A percentile compares a stretch with the other conserved stretches of the same genome.
Evolutionary conservation across 305 asterid species (phyloP).

Genomic region (Withania somnifera): DNA sequence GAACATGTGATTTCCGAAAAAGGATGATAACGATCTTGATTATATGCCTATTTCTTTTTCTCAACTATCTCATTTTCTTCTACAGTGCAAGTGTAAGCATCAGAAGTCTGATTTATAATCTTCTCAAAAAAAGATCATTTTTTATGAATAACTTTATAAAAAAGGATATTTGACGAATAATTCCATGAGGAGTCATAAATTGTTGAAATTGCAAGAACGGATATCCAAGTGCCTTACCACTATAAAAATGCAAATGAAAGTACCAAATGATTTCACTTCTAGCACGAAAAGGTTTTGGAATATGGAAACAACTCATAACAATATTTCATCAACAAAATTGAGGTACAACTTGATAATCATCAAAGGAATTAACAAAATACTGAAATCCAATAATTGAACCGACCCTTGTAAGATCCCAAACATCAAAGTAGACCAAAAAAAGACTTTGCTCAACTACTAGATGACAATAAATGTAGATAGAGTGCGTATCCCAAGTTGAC

Average conservation of each 20-base stretch:
- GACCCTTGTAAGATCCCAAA: not conserved
- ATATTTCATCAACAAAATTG: not conserved
- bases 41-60: not conserved
- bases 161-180: not conserved
- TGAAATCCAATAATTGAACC: not conserved
- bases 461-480: not conserved
- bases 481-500: not conserved
- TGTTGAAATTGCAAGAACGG: constrained; percentile 16
- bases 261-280: not conserved
- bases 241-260: not conserved
- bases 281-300: not conserved
- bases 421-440: not conserved
- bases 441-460: not conserved
- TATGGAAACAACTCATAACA: not conserved
- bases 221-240: not conserved
- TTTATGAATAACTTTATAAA: not conserved
- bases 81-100: not conserved
- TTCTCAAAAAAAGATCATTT: not conserved
- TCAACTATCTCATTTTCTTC: not conserved
- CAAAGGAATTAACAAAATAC: not conserved
- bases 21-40: not conserved
- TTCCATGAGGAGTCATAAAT: not conserved
- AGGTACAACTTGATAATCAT: not conserved
- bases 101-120: not conserved
- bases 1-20: not conserved